Evolutionary conservation across 139 green algal genomes (phyloP).

Genomic region (Chlorella sorokiniana): DNA sequence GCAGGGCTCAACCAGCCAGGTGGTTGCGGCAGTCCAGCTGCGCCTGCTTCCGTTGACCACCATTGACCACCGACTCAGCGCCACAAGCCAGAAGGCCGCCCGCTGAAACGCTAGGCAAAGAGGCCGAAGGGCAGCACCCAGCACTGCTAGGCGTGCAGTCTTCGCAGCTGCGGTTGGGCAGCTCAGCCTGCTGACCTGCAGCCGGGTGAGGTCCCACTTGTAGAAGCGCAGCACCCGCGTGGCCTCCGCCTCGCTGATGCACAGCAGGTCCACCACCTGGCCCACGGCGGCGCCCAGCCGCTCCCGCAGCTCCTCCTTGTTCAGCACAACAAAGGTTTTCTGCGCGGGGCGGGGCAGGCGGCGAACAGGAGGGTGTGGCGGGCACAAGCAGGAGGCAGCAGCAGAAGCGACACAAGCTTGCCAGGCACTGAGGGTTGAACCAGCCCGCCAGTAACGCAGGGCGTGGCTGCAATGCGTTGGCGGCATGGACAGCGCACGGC

Average conservation of each 20-base stretch:
- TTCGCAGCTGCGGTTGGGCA: neutral
- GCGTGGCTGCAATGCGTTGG: too few species aligned
- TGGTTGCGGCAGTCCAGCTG: too few species aligned
- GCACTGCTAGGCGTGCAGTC: too few species aligned
- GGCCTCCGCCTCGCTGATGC: slow-evolving; percentile 65
- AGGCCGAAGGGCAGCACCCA: too few species aligned
- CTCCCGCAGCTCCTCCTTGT: slow-evolving; percentile 23
- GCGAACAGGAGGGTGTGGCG: neutral
- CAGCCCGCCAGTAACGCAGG: too few species aligned
- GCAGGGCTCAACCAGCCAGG: too few species aligned
- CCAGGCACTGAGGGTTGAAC: too few species aligned
- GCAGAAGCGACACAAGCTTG: neutral
- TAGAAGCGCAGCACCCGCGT: slow-evolving; percentile 72
- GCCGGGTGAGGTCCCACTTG: slow-evolving; percentile 68
- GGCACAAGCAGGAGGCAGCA: neutral
- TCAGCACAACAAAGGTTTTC: slow-evolving; percentile 18
- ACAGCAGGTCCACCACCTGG: slow-evolving; percentile 57
- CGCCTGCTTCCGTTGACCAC: too few species aligned
- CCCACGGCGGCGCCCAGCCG: slow-evolving; percentile 3
- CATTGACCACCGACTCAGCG: too few species aligned
- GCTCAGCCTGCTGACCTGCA: slow-evolving; percentile 9
- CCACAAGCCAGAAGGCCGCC: too few species aligned
- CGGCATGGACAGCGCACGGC: too few species aligned
- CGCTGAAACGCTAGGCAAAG: too few species aligned
- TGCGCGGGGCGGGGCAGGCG: neutral